These are phyloP conservation scores for Aspergillus kassunensis DNA, from an alignment of 495 filamentous ascomycete species.

Conservation along the genomic window DNA sequence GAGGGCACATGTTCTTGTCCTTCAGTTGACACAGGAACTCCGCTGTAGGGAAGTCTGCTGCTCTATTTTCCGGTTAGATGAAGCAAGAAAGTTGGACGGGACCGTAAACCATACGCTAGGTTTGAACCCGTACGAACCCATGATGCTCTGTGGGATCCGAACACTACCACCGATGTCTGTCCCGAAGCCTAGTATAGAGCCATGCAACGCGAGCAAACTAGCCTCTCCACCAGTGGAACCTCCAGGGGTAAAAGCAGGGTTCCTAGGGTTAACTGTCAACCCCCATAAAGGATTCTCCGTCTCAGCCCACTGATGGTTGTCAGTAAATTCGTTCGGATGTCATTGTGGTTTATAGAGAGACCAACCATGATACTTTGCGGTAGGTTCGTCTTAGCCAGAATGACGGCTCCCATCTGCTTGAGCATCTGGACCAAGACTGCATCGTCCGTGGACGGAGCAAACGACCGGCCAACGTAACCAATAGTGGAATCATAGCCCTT, in stretches of 20 bases:
- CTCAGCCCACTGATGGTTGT: conserved; percentile 38
- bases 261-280: conserved; percentile 47
- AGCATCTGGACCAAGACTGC: conserved; percentile 45
- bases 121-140: conserved; percentile 54
- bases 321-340: too few relatives aligned
- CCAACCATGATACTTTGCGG: conserved; percentile 51
- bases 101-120: conserved; percentile 41
- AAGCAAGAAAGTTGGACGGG: background rate
- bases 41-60: conserved; percentile 43
- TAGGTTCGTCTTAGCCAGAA: conserved; percentile 59
- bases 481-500: conserved; percentile 55
- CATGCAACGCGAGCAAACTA: conserved; percentile 55
- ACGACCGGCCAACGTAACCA: conserved; percentile 53
- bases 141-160: conserved; percentile 51
- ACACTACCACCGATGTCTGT: conserved; percentile 62
- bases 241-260: conserved; percentile 47
- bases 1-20: conserved; percentile 54
- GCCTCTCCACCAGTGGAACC: conserved; percentile 65
- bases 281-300: conserved; percentile 54
- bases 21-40: conserved; percentile 46
- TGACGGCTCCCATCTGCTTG: conserved; percentile 46
- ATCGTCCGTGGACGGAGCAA: conserved; percentile 48
- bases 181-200: conserved; percentile 61
- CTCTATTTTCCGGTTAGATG: conserved; percentile 26
- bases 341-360: too few relatives aligned